Percentiles rank a stretch among this genome's conserved stretches.
phyloP scores from a whole-genome alignment of 1,284 basidiomycete genomes.

The Malassezia yamatoensis region DNA sequence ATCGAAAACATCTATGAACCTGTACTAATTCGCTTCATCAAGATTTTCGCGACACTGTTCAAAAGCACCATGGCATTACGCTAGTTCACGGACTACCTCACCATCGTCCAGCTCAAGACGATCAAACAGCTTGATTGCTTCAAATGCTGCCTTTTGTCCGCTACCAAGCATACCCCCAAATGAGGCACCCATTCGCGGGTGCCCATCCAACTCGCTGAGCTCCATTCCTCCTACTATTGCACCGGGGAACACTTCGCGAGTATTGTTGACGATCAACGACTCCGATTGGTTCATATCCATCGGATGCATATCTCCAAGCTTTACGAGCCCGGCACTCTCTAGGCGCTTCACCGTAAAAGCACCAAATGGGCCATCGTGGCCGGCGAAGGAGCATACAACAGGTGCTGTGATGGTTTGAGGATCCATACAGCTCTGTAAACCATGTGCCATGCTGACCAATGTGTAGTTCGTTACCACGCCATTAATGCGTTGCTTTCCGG shows the following conservation, averaged over 20 bases:
- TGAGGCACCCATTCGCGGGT: constrained; percentile 55
- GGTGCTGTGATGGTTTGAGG: constrained; percentile 58
- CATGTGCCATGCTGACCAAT: constrained; percentile 66
- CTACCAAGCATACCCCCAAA: constrained; percentile 73
- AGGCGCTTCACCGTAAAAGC: constrained; percentile 74
- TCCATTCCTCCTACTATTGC: constrained; percentile 69
- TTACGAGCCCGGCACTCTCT: constrained; percentile 63
- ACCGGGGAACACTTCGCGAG: constrained; percentile 68
- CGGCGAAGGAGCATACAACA: constrained; percentile 56
- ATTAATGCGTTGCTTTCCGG: constrained; percentile 57
- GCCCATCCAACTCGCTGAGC: constrained; percentile 69
- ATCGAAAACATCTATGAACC: no score
- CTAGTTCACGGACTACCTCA: constrained; percentile 50
- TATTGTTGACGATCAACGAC: constrained; percentile 52
- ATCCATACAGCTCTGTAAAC: constrained; percentile 66
- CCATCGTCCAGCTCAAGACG: constrained; percentile 58
- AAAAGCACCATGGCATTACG: not conserved
- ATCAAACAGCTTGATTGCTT: constrained; percentile 61
- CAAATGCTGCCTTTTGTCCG: constrained; percentile 66
- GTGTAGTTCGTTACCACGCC: constrained; percentile 75
- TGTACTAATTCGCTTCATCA: no score
- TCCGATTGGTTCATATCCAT: constrained; percentile 41
- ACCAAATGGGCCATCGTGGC: constrained; percentile 74
- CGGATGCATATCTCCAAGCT: constrained; percentile 67
- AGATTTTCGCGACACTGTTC: no score